These are phyloP conservation scores for Phytopythium chamaehyphon DNA, from an alignment of 352 stramenopile species.

Conservation along the genomic window DNA sequence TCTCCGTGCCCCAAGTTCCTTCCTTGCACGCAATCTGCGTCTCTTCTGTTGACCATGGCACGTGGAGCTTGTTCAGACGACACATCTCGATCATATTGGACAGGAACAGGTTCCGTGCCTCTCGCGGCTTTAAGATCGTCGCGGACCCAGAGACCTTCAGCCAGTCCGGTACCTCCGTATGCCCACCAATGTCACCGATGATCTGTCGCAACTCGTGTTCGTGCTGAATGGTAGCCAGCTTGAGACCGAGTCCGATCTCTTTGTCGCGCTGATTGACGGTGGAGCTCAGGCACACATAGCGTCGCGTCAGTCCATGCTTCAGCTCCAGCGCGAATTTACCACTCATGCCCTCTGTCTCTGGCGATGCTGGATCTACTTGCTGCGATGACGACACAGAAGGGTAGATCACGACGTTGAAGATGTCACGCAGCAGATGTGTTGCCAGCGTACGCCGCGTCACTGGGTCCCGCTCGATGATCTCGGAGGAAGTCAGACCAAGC, in stretches of 20 bases:
- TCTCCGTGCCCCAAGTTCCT: conserved; percentile 76
- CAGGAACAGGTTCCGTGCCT: conserved; percentile 73
- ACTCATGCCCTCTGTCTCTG: conserved; percentile 46
- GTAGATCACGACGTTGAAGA: conserved; percentile 88
- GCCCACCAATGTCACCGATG: conserved; percentile 65
- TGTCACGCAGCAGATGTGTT: conserved; percentile 64
- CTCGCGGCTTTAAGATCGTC: conserved; percentile 72
- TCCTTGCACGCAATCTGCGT: conserved; percentile 84
- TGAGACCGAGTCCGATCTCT: conserved; percentile 72
- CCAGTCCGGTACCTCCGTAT: conserved; percentile 55
- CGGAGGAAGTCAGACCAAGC: conserved; percentile 61
- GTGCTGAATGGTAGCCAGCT: conserved; percentile 39
- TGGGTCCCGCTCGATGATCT: conserved; percentile 72
- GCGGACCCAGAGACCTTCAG: conserved; percentile 69
- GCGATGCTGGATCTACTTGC: conserved; percentile 18
- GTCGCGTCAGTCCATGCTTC: conserved; percentile 75
- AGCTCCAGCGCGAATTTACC: conserved; percentile 84
- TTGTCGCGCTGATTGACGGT: conserved; percentile 64
- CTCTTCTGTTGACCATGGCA: conserved; percentile 85
- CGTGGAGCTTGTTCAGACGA: conserved; percentile 84
- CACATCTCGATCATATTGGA: conserved; percentile 89
- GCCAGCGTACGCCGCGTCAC: conserved; percentile 65
- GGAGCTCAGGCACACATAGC: conserved; percentile 66
- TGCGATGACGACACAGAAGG: conserved; percentile 69
- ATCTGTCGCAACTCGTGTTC: conserved; percentile 69